A percentile compares a stretch with the other conserved stretches of the same genome.
Conservation (phyloP, 352 stramenopile genomes). For the Pythium pyrilobum region DNA sequence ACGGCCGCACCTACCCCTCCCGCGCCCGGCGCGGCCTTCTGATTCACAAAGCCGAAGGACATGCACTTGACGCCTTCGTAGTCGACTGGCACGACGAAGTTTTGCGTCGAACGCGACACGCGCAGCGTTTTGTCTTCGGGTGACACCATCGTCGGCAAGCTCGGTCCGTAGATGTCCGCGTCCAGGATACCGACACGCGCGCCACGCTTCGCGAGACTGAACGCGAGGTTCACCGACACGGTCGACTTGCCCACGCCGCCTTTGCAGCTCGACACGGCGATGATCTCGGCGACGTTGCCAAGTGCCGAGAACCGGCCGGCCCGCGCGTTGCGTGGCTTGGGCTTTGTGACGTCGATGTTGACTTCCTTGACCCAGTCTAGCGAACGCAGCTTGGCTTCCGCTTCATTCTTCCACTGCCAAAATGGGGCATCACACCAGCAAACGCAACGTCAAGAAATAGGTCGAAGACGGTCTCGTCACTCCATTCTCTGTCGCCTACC, state of each 20-base stretch:
- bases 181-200: slow-evolving; percentile 97
- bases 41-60: slow-evolving; percentile 91
- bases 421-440: background rate
- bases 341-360: slow-evolving; percentile 58
- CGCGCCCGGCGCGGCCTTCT: slow-evolving; percentile 73
- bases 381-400: slow-evolving; percentile 34
- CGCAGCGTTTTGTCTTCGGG: slow-evolving; percentile 62
- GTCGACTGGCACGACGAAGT: slow-evolving; percentile 77
- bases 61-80: slow-evolving; percentile 91
- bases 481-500: slow-evolving; percentile 16
- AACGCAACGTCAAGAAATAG: background rate
- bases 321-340: slow-evolving; percentile 58
- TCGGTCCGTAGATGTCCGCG: slow-evolving; percentile 98
- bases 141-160: slow-evolving; percentile 95
- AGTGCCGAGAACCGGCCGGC: slow-evolving; percentile 71
- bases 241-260: slow-evolving; percentile 99
- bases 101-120: slow-evolving; percentile 57
- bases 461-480: background rate
- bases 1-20: slow-evolving; percentile 85
- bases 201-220: slow-evolving; percentile 87
- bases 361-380: slow-evolving; percentile 76
- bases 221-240: slow-evolving; percentile 98
- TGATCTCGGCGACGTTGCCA: slow-evolving; percentile 82
- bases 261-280: slow-evolving; percentile 92
- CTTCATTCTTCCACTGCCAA: slow-evolving; percentile 61